Conservation (phyloP, 805 yeast species). For the Metschnikowia noctiluminum region DNA sequence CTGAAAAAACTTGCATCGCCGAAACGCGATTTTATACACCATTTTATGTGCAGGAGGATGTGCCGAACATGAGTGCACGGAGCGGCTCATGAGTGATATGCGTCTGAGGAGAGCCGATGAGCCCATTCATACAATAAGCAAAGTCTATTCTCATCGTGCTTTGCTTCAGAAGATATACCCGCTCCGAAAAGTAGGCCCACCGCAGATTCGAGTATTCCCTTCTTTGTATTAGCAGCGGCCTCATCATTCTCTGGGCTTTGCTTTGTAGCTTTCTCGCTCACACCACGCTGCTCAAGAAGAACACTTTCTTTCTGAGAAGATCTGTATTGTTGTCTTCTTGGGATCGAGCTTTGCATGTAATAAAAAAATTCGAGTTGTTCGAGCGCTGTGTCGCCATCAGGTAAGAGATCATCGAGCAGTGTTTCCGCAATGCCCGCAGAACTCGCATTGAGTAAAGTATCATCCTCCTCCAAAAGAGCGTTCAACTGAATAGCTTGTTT, state of each 20-base stretch:
- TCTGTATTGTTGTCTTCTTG: conserved; percentile 23
- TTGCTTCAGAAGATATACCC: background rate
- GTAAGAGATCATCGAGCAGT: conserved; percentile 9
- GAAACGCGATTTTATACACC: background rate
- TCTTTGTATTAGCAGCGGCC: conserved; percentile 7
- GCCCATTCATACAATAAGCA: conserved; percentile 14
- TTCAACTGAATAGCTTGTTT: background rate
- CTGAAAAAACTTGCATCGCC: background rate
- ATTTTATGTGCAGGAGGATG: background rate
- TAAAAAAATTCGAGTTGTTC: conserved; percentile 20
- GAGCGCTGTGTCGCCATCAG: background rate
- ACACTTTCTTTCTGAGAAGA: conserved; percentile 22
- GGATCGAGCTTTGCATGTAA: conserved; percentile 26
- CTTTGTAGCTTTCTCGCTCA: conserved; percentile 2
- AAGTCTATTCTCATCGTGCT: conserved; percentile 1
- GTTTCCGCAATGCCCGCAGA: conserved; percentile 8
- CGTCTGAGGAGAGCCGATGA: conserved; percentile 2
- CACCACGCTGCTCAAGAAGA: conserved; percentile 11
- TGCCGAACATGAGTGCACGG: conserved; percentile 2
- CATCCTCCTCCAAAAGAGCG: conserved; percentile 1
- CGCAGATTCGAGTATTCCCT: conserved; percentile 13
- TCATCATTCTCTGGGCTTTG: conserved; percentile 19
- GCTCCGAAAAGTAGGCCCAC: background rate
- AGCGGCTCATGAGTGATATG: background rate
- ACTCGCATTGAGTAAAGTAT: background rate